Conservation (phyloP, 2,329 filamentous ascomycete genomes). For the Amylocarpus encephaloides region DNA sequence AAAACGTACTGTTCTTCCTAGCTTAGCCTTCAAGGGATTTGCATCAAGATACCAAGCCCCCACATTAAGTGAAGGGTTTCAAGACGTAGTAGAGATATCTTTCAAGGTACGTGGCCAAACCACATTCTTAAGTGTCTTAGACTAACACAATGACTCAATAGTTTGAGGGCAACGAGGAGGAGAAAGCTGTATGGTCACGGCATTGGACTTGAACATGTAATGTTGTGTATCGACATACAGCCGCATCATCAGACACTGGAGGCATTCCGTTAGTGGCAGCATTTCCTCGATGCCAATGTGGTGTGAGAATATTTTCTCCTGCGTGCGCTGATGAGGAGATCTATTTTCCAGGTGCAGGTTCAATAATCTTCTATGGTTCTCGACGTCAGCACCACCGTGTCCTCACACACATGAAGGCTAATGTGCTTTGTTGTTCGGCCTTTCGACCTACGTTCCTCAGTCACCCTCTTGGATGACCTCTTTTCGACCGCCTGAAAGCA, state of each 20-base stretch:
- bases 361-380: background rate
- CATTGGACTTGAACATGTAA: constrained; percentile 59
- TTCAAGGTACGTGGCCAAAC: constrained; percentile 51
- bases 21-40: constrained; percentile 75
- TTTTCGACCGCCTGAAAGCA: no score
- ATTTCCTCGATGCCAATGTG: background rate
- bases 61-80: constrained; percentile 69
- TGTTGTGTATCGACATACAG: constrained; percentile 8
- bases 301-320: background rate
- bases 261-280: background rate
- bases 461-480: no score
- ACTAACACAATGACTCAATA: constrained; percentile 7
- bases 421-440: background rate
- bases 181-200: constrained; percentile 64
- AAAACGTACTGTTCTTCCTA: constrained; percentile 64
- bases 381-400: background rate
- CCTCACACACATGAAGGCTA: background rate
- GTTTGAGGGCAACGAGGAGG: constrained; percentile 43
- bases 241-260: constrained; percentile 6
- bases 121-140: background rate
- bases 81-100: constrained; percentile 67
- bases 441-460: no score
- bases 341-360: background rate
- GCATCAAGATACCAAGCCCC: constrained; percentile 68
- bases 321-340: background rate